A percentile compares a stretch with the other conserved stretches of the same genome.
Conservation (phyloP, 1,284 basidiomycete genomes). For the Cutaneotrichosporon mucoides region DNA sequence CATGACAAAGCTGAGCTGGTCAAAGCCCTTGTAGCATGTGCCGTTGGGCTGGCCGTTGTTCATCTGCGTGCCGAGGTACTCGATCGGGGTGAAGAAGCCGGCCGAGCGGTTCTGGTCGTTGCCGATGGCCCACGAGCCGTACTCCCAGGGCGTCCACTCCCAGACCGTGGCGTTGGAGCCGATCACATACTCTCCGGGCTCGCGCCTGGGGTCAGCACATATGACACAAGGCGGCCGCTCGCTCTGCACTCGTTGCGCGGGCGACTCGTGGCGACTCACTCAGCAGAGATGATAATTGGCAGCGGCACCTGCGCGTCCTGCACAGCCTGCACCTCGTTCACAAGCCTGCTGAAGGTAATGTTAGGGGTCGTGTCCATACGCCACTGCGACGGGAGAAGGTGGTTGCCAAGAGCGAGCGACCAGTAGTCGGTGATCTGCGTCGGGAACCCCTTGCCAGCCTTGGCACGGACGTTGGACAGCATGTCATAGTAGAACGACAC, state of each 20-base stretch:
- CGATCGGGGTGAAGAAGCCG: slow-evolving; percentile 45
- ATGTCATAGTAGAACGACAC: slow-evolving; percentile 54
- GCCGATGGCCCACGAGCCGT: slow-evolving; percentile 52
- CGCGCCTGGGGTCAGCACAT: slow-evolving; percentile 35
- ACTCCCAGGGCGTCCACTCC: slow-evolving; percentile 53
- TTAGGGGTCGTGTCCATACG: slow-evolving; percentile 41
- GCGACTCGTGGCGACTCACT: slow-evolving; percentile 27
- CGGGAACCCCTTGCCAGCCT: slow-evolving; percentile 38
- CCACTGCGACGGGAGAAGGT: slow-evolving; percentile 44
- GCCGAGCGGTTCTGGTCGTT: slow-evolving; percentile 25
- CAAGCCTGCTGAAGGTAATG: slow-evolving; percentile 36
- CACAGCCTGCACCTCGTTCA: slow-evolving; percentile 18
- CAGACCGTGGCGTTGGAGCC: slow-evolving; percentile 50
- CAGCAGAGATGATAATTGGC: slow-evolving; percentile 53
- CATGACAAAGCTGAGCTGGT: slow-evolving; percentile 49
- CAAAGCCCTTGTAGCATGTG: slow-evolving; percentile 45
- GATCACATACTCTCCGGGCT: slow-evolving; percentile 46
- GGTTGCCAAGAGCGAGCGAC: slow-evolving; percentile 43
- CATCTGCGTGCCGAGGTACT: slow-evolving; percentile 45
- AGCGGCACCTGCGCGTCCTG: slow-evolving; percentile 38
- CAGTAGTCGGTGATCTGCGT: slow-evolving; percentile 48
- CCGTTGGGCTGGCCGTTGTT: slow-evolving; percentile 41
- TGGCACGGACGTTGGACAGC: slow-evolving; percentile 41
- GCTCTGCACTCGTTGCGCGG: too few relatives aligned
- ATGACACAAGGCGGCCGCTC: background rate